Evolutionary conservation across 2,329 filamentous ascomycete species (phyloP).

Genomic region (Aspergillus tamarii): DNA sequence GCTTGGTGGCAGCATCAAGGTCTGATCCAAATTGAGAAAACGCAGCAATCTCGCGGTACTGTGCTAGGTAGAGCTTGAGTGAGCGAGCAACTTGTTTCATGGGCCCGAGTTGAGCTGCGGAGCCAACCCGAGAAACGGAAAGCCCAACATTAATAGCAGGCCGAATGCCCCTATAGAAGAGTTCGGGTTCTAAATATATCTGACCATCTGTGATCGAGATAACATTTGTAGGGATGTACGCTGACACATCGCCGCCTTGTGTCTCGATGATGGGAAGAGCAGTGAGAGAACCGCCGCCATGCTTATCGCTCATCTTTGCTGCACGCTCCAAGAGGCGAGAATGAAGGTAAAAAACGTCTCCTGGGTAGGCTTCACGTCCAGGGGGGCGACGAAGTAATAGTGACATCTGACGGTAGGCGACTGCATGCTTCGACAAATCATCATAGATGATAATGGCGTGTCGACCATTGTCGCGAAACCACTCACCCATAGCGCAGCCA

Average conservation of each 20-base stretch:
- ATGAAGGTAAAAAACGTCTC: slow-evolving; percentile 99
- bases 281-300: slow-evolving; percentile 93
- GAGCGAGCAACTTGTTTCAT: slow-evolving; percentile 99
- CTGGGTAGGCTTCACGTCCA: slow-evolving; percentile 98
- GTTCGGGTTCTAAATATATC: slow-evolving; percentile 98
- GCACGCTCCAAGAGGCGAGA: slow-evolving; percentile 99
- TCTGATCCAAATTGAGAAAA: slow-evolving; percentile 99
- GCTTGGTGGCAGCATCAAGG: slow-evolving; percentile 97
- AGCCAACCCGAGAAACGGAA: slow-evolving; percentile 99
- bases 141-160: slow-evolving; percentile 99
- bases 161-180: slow-evolving; percentile 99
- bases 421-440: slow-evolving; percentile 96
- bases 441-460: slow-evolving; percentile 92
- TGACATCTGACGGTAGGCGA: slow-evolving; percentile 98
- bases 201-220: slow-evolving; percentile 99
- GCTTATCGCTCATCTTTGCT: slow-evolving; percentile 97
- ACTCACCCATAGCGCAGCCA: slow-evolving; percentile 67
- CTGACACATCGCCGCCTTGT: slow-evolving; percentile 99
- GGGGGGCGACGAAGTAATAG: slow-evolving; percentile 96
- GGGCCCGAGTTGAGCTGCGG: slow-evolving; percentile 98
- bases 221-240: slow-evolving; percentile 99
- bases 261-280: slow-evolving; percentile 98
- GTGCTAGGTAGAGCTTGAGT: slow-evolving; percentile 99
- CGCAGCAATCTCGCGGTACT: slow-evolving; percentile 99
- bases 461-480: slow-evolving; percentile 80